Evolutionary conservation across 305 asterid species (phyloP).

Genomic region (Solanum chacoense): DNA sequence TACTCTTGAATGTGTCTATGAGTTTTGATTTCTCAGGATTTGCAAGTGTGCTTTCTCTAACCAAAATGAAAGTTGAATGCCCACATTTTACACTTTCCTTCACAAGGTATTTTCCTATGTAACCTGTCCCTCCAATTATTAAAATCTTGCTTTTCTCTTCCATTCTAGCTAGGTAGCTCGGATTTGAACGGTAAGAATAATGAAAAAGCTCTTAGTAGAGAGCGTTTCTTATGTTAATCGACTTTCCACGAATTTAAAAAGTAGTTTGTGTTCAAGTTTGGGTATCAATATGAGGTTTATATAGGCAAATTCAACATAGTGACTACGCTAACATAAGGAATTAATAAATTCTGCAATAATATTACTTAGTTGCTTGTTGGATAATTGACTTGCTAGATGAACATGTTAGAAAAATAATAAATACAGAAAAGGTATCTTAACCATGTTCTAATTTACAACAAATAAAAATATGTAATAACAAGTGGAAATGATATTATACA

Average conservation of each 20-base stretch:
- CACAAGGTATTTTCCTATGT: conserved; percentile 19
- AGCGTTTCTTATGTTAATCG: not conserved
- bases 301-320: not conserved
- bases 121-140: conserved; percentile 21
- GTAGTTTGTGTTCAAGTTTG: not conserved
- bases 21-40: conserved; percentile 1
- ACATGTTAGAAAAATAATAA: not conserved
- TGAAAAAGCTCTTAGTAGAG: not conserved
- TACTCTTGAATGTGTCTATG: conserved; percentile 2
- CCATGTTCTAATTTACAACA: not conserved
- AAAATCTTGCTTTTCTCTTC: conserved; percentile 19
- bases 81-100: conserved; percentile 16
- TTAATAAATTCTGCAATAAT: not conserved
- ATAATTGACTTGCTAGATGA: not conserved
- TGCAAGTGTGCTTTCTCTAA: conserved; percentile 3
- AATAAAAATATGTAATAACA: not conserved
- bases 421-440: not conserved
- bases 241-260: not conserved
- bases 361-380: no score
- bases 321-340: not conserved
- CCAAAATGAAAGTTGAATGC: conserved; percentile 15
- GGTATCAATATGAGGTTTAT: not conserved
- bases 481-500: not conserved
- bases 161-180: not conserved
- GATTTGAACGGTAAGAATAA: no score